Conservation (phyloP, 2,329 filamentous ascomycete species). For the Venturia carpophila region DNA sequence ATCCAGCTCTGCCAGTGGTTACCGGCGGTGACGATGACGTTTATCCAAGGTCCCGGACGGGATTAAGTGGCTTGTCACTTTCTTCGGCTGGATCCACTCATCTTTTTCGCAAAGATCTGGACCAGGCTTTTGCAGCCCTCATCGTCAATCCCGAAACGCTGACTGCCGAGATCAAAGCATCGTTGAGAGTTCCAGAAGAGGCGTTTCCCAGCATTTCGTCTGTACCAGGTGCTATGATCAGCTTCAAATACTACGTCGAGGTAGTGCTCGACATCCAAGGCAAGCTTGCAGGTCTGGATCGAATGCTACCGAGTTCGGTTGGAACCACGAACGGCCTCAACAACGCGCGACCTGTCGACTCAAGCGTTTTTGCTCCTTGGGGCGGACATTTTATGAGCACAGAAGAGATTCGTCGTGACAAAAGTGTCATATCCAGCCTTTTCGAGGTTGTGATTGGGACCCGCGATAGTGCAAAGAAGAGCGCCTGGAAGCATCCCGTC, state of each 20-base stretch:
- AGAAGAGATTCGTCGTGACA: conserved; percentile 74
- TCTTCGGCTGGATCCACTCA: conserved; percentile 81
- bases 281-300: conserved; percentile 68
- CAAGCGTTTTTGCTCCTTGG: conserved; percentile 45
- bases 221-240: conserved; percentile 89
- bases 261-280: conserved; percentile 89
- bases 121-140: conserved; percentile 79
- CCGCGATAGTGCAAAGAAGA: conserved; percentile 58
- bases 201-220: conserved; percentile 84
- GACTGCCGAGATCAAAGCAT: conserved; percentile 70
- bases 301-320: conserved; percentile 48
- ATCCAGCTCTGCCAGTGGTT: conserved; percentile 52
- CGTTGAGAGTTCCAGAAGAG: conserved; percentile 80
- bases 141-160: conserved; percentile 77
- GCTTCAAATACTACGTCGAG: conserved; percentile 89
- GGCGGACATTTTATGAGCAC: conserved; percentile 76
- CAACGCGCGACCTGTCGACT: conserved; percentile 23
- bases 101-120: conserved; percentile 90
- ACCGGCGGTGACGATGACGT: conserved; percentile 66
- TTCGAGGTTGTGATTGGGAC: conserved; percentile 88
- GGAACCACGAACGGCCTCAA: conserved; percentile 37
- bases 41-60: conserved; percentile 80
- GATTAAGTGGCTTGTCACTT: conserved; percentile 76
- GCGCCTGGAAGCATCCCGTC: conserved; percentile 22
- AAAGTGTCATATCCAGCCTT: conserved; percentile 78